These are phyloP conservation scores for Yamadazyma insecticola DNA, from an alignment of 805 yeast genomes.

Conservation along the genomic window DNA sequence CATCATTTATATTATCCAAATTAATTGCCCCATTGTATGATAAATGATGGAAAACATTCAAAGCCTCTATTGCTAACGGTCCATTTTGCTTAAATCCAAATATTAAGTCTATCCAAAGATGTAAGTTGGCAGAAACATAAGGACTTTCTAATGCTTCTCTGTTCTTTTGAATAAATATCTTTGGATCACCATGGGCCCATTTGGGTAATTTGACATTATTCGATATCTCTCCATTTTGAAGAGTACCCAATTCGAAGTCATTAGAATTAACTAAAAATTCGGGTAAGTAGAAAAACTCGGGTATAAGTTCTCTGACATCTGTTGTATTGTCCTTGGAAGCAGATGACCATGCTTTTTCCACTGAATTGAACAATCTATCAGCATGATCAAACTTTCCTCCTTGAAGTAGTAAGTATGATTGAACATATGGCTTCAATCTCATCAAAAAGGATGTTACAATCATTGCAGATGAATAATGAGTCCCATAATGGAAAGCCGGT, in stretches of 20 bases:
- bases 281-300: constrained; percentile 81
- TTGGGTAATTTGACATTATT: constrained; percentile 69
- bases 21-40: constrained; percentile 84
- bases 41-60: constrained; percentile 78
- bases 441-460: constrained; percentile 79
- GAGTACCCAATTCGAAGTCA: constrained; percentile 61
- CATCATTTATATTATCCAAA: constrained; percentile 68
- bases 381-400: constrained; percentile 91
- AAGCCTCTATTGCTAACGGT: constrained; percentile 54
- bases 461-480: constrained; percentile 93
- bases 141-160: constrained; percentile 82
- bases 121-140: constrained; percentile 69
- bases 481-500: constrained; percentile 88
- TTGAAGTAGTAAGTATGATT: constrained; percentile 71
- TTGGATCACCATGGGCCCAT: constrained; percentile 81
- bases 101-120: constrained; percentile 80
- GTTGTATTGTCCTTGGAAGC: constrained; percentile 77
- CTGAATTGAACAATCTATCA: constrained; percentile 71
- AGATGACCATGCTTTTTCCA: constrained; percentile 76
- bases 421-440: constrained; percentile 74
- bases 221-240: constrained; percentile 59
- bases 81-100: constrained; percentile 84
- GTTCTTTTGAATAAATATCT: constrained; percentile 66
- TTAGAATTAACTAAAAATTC: constrained; percentile 70
- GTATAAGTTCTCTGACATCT: constrained; percentile 82